phyloP scores from a whole-genome alignment of 2,329 filamentous ascomycete species.

The Esteya vermicola region DNA sequence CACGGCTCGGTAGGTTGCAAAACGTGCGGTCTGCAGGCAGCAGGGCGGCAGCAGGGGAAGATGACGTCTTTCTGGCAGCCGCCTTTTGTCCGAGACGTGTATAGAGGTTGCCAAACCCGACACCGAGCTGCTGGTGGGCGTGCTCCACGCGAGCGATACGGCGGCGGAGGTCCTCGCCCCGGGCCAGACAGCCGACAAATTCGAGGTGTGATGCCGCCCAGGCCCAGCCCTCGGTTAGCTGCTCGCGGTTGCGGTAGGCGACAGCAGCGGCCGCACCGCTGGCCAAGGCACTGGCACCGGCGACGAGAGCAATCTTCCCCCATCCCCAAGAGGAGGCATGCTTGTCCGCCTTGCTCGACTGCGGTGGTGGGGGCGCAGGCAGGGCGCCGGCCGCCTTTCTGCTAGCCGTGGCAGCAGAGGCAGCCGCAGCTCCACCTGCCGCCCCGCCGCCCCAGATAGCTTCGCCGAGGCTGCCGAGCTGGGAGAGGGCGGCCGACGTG shows the following conservation, averaged over 20 bases:
- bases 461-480: conserved; percentile 51
- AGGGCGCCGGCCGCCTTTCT: not conserved
- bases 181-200: conserved; percentile 80
- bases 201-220: conserved; percentile 88
- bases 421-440: conserved; percentile 5
- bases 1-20: conserved; percentile 59
- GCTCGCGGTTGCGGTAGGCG: conserved; percentile 72
- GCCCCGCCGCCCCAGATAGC: conserved; percentile 45
- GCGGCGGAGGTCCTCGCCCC: conserved; percentile 66
- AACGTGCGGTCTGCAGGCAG: conserved; percentile 69
- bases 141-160: conserved; percentile 56
- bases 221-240: conserved; percentile 58
- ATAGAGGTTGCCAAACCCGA: conserved; percentile 80
- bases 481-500: conserved; percentile 52
- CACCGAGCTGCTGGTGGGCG: conserved; percentile 46
- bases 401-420: not conserved
- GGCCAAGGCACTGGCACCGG: conserved; percentile 55
- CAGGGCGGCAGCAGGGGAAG: conserved; percentile 18
- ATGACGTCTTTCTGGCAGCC: conserved; percentile 13
- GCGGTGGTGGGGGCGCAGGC: not conserved
- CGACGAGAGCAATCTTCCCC: conserved; percentile 75
- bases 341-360: not conserved
- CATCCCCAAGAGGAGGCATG: conserved; percentile 49
- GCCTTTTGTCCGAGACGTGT: conserved; percentile 60
- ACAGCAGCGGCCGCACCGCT: conserved; percentile 56